A percentile compares a stretch with the other conserved stretches of the same genome.
Conservation (phyloP, 257 asterid genomes). For the Lantana camara region DNA sequence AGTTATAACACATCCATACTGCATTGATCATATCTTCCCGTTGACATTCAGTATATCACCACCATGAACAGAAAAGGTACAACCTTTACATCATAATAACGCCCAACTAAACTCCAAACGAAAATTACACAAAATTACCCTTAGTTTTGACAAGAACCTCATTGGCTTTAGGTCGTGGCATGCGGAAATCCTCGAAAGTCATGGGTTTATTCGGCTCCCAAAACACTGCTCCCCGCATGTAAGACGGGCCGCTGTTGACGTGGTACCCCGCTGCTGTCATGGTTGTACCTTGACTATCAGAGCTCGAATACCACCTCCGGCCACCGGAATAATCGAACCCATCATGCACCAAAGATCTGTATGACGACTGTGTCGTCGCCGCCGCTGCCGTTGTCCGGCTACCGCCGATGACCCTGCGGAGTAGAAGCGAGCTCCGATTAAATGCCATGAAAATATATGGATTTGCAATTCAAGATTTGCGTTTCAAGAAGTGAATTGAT, state of each 20-base stretch:
- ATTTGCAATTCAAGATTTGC: conserved; percentile 4
- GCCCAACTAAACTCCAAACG: conserved; percentile 9
- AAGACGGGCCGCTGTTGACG: conserved; percentile 64
- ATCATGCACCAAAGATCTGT: conserved; percentile 12
- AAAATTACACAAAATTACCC: conserved; percentile 43
- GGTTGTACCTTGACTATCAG: conserved; percentile 39
- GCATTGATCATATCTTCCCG: conserved; percentile 1
- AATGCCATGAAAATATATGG: conserved; percentile 47
- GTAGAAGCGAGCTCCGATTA: conserved; percentile 44
- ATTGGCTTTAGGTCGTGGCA: conserved; percentile 93
- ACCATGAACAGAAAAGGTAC: conserved; percentile 11
- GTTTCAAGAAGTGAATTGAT: background rate
- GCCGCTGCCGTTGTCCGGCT: conserved; percentile 26
- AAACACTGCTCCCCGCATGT: conserved; percentile 89
- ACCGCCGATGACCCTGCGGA: conserved; percentile 47
- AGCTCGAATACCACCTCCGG: conserved; percentile 41
- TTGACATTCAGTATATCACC: background rate
- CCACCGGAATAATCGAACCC: conserved; percentile 29
- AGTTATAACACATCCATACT: background rate
- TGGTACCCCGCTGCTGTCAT: conserved; percentile 62
- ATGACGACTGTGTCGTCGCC: conserved; percentile 13
- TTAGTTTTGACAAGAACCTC: conserved; percentile 91
- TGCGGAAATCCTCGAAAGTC: conserved; percentile 79
- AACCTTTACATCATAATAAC: conserved; percentile 8
- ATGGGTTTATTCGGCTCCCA: conserved; percentile 86